These are phyloP conservation scores for Stereum hirsutum DNA, from an alignment of 1,284 basidiomycete genomes.

Conservation along the genomic window DNA sequence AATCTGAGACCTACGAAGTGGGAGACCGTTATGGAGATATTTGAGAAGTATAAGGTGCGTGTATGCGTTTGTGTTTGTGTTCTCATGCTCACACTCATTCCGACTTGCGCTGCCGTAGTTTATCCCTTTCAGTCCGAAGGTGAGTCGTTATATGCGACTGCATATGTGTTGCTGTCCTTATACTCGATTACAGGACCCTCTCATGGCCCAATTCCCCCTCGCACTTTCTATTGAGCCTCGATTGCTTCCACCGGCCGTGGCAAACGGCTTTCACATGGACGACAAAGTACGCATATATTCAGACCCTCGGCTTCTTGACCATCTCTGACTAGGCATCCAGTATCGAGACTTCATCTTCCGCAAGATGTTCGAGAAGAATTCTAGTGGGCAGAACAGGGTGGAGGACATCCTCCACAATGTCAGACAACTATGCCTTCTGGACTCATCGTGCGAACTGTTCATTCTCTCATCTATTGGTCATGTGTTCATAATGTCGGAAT, in stretches of 20 bases:
- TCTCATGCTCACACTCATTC: too few relatives aligned
- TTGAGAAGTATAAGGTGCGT: slow-evolving; percentile 60
- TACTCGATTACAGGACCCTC: slow-evolving; percentile 43
- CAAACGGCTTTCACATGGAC: slow-evolving; percentile 70
- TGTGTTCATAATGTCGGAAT: slow-evolving; percentile 3
- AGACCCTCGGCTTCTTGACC: slow-evolving; percentile 1
- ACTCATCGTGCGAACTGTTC: slow-evolving; percentile 40
- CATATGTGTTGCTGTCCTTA: slow-evolving; percentile 9
- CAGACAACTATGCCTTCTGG: slow-evolving; percentile 54
- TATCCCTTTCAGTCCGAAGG: slow-evolving; percentile 66
- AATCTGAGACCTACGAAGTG: slow-evolving; percentile 45
- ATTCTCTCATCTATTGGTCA: slow-evolving; percentile 8
- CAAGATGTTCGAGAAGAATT: slow-evolving; percentile 64
- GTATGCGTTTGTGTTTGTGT: slow-evolving; percentile 2
- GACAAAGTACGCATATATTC: slow-evolving; percentile 29
- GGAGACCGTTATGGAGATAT: slow-evolving; percentile 53
- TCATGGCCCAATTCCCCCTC: slow-evolving; percentile 67
- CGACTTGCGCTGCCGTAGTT: slow-evolving; percentile 35
- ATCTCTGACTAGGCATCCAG: slow-evolving; percentile 25
- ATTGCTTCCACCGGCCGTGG: slow-evolving; percentile 57
- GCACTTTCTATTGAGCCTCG: slow-evolving; percentile 67
- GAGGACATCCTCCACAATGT: slow-evolving; percentile 61
- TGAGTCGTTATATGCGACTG: slow-evolving; percentile 19
- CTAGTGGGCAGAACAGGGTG: slow-evolving; percentile 37
- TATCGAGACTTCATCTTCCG: slow-evolving; percentile 76